Conservation (phyloP, 2,329 filamentous ascomycete species). For the Claviceps fusiformis region DNA sequence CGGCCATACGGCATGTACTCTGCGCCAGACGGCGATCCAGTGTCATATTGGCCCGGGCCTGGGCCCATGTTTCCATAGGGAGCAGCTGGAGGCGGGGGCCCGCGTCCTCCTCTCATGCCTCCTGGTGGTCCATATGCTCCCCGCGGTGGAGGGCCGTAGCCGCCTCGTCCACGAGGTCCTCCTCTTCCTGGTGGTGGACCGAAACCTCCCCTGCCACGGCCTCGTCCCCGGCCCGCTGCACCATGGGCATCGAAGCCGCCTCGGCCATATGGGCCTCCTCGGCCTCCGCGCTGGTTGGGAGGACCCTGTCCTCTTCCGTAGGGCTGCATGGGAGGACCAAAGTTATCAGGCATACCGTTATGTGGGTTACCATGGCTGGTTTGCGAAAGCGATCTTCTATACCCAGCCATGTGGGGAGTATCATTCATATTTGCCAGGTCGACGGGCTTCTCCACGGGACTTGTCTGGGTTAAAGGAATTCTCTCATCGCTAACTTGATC, state of each 20-base stretch:
- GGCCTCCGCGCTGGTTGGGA: slow-evolving; percentile 31
- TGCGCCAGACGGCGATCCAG: slow-evolving; percentile 17
- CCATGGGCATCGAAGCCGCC: slow-evolving; percentile 36
- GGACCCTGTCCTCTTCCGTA: slow-evolving; percentile 36
- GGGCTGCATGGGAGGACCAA: slow-evolving; percentile 27
- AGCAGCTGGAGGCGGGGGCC: slow-evolving; percentile 16
- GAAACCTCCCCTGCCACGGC: slow-evolving; percentile 30
- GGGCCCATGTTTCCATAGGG: slow-evolving; percentile 22
- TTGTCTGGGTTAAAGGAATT: slow-evolving; percentile 54
- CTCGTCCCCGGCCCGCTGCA: slow-evolving; percentile 23
- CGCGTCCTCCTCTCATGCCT: slow-evolving; percentile 17
- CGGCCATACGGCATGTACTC: slow-evolving; percentile 14
- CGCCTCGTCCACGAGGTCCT: slow-evolving; percentile 24
- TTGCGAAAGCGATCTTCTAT: slow-evolving; percentile 28
- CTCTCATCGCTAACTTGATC: slow-evolving; percentile 54
- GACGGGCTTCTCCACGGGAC: slow-evolving; percentile 40
- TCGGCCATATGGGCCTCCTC: slow-evolving; percentile 35
- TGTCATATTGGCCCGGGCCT: slow-evolving; percentile 21
- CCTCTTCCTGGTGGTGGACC: slow-evolving; percentile 25
- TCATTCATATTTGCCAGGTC: slow-evolving; percentile 24
- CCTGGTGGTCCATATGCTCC: slow-evolving; percentile 15
- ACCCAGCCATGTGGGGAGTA: slow-evolving; percentile 19
- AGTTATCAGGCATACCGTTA: slow-evolving; percentile 28
- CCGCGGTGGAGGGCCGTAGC: slow-evolving; percentile 19
- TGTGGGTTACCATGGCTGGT: slow-evolving; percentile 55